These are phyloP conservation scores for Draba incana DNA, from an alignment of 345 rosid genomes.

Conservation along the genomic window DNA sequence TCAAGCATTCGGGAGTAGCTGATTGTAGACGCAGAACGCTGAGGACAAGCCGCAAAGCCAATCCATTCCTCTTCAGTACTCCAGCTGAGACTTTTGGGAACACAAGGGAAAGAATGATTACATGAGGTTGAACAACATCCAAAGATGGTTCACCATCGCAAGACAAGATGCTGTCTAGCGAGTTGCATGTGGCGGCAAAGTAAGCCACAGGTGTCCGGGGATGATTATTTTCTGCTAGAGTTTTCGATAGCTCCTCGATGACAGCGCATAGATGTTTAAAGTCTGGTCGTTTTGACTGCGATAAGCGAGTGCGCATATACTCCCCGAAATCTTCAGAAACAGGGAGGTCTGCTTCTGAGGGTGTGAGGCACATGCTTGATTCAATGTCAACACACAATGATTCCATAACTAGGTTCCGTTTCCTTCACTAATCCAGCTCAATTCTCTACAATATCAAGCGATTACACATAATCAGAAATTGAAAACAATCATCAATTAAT, in stretches of 20 bases:
- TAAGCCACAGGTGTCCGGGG: slow-evolving; percentile 68
- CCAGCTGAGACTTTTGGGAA: slow-evolving; percentile 57
- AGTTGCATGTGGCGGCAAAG: slow-evolving; percentile 65
- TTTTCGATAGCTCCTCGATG: slow-evolving; percentile 72
- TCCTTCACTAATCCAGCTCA: slow-evolving; percentile 13
- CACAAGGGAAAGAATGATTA: slow-evolving; percentile 59
- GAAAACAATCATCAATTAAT: neutral
- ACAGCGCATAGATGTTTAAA: slow-evolving; percentile 68
- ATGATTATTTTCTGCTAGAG: slow-evolving; percentile 66
- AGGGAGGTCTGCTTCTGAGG: slow-evolving; percentile 21
- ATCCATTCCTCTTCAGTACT: slow-evolving; percentile 57
- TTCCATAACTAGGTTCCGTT: slow-evolving; percentile 33
- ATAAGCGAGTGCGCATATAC: slow-evolving; percentile 57
- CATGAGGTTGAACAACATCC: slow-evolving; percentile 57
- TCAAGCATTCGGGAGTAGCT: slow-evolving; percentile 47
- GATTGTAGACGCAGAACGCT: slow-evolving; percentile 51
- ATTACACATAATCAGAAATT: neutral
- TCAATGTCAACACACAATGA: slow-evolving; percentile 24
- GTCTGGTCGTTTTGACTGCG: slow-evolving; percentile 55
- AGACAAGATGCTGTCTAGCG: slow-evolving; percentile 60
- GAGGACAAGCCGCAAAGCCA: slow-evolving; percentile 49
- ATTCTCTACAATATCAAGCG: slow-evolving; percentile 2
- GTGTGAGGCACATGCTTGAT: slow-evolving; percentile 26
- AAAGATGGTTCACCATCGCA: slow-evolving; percentile 44
- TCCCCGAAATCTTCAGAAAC: slow-evolving; percentile 56